These are phyloP conservation scores for Tardiomyces digboiensis DNA, from an alignment of 1,139 yeast species.

Conservation along the genomic window DNA sequence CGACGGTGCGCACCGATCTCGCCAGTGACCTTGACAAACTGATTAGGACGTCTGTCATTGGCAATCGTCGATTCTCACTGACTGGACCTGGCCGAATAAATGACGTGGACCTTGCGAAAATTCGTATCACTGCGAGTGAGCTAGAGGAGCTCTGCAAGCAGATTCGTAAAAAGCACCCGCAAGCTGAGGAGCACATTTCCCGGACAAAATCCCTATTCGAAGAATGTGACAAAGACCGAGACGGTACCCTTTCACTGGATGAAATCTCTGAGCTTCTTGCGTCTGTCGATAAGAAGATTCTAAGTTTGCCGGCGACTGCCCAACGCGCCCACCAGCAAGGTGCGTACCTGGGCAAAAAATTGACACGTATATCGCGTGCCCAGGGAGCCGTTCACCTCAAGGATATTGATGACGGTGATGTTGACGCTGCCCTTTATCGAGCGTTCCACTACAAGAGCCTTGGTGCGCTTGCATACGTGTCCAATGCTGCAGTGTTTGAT, in stretches of 20 bases:
- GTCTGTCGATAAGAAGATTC: constrained; percentile 48
- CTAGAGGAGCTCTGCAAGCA: constrained; percentile 34
- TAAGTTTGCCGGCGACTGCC: constrained; percentile 60
- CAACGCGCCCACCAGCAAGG: constrained; percentile 64
- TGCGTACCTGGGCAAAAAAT: constrained; percentile 45
- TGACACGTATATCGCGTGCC: constrained; percentile 37
- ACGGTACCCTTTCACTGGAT: constrained; percentile 40
- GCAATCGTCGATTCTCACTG: constrained; percentile 5
- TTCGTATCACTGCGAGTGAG: constrained; percentile 37
- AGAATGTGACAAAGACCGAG: constrained; percentile 36
- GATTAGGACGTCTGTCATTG: constrained; percentile 18
- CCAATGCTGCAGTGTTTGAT: constrained; percentile 58
- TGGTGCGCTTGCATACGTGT: constrained; percentile 54
- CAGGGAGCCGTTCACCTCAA: constrained; percentile 21
- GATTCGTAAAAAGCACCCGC: constrained; percentile 44
- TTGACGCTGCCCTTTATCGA: constrained; percentile 42
- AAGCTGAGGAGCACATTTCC: constrained; percentile 45
- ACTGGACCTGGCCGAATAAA: constrained; percentile 13
- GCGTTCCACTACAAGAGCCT: constrained; percentile 51
- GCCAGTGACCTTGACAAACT: constrained; percentile 41
- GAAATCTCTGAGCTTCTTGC: constrained; percentile 40
- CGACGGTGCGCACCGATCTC: constrained; percentile 49
- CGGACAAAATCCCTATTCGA: constrained; percentile 41
- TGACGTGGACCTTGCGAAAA: constrained; percentile 16
- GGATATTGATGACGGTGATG: constrained; percentile 34